Evolutionary conservation across 164 flowering plant species (phyloP).

Genomic region (Platanus orientalis): DNA sequence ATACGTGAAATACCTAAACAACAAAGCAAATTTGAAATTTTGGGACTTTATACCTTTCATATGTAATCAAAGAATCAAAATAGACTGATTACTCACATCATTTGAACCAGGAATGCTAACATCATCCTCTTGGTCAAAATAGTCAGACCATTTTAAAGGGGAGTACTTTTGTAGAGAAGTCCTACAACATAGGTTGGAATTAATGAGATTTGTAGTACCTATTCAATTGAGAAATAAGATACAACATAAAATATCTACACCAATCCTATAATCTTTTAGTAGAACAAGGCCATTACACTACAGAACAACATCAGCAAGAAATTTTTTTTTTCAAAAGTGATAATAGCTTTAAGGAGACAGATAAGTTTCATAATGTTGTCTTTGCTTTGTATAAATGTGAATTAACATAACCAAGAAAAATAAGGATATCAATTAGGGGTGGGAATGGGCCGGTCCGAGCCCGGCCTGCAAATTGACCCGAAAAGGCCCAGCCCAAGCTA

Average conservation of each 20-base stretch:
- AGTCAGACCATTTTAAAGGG: constrained; percentile 63
- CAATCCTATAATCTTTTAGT: background rate
- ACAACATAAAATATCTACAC: background rate
- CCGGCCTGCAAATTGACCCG: too few relatives aligned
- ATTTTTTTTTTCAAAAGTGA: too few relatives aligned
- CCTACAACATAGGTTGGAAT: constrained; percentile 30
- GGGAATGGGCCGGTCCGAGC: too few relatives aligned
- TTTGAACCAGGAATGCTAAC: constrained; percentile 49
- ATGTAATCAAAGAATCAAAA: background rate
- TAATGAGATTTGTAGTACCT: background rate
- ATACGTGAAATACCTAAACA: constrained; percentile 83
- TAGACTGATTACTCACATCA: constrained; percentile 36
- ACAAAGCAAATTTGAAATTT: constrained; percentile 13
- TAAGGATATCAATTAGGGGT: background rate
- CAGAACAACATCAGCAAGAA: too few relatives aligned
- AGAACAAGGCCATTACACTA: background rate
- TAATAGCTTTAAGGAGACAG: too few relatives aligned
- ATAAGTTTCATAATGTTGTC: background rate
- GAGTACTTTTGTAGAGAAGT: constrained; percentile 43
- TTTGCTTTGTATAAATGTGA: too few relatives aligned
- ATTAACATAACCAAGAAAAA: background rate
- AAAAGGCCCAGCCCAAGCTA: too few relatives aligned
- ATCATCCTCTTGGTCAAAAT: constrained; percentile 71
- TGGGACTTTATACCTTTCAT: background rate
- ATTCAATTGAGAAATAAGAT: background rate